These are phyloP conservation scores for Candida jianshihensis DNA, from an alignment of 805 yeast species.

Conservation along the genomic window DNA sequence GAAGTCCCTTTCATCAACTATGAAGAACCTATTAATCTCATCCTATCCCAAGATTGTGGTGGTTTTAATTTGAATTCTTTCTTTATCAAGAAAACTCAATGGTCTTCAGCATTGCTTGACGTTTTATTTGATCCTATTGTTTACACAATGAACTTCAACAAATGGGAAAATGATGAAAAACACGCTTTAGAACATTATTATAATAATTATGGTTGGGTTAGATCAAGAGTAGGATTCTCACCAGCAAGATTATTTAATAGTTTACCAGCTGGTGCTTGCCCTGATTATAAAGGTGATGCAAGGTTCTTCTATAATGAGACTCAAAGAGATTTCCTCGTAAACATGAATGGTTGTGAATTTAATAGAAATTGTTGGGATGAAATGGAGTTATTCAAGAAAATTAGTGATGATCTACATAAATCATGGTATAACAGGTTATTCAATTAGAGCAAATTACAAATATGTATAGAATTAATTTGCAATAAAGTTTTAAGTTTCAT, in stretches of 20 bases:
- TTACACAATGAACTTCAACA: slow-evolving; percentile 34
- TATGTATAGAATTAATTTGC: too few relatives aligned
- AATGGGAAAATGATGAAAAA: slow-evolving; percentile 31
- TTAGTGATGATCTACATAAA: slow-evolving; percentile 27
- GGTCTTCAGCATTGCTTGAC: slow-evolving; percentile 32
- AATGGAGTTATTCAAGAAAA: slow-evolving; percentile 28
- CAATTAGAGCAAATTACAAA: slow-evolving; percentile 1
- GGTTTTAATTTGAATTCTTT: slow-evolving; percentile 36
- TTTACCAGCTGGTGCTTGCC: slow-evolving; percentile 32
- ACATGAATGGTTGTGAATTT: slow-evolving; percentile 33
- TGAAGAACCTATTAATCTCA: slow-evolving; percentile 30
- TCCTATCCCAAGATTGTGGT: slow-evolving; percentile 35
- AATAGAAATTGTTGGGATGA: slow-evolving; percentile 35
- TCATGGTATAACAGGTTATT: slow-evolving; percentile 24
- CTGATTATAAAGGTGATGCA: slow-evolving; percentile 22
- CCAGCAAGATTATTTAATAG: slow-evolving; percentile 33
- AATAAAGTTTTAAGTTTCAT: too few relatives aligned
- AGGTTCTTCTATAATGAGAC: slow-evolving; percentile 30
- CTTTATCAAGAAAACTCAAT: slow-evolving; percentile 29
- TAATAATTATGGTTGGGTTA: slow-evolving; percentile 32
- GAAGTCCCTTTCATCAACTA: slow-evolving; percentile 25
- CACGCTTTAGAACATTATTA: slow-evolving; percentile 33
- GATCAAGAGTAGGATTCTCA: slow-evolving; percentile 32
- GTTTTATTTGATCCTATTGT: slow-evolving; percentile 35
- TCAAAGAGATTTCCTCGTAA: slow-evolving; percentile 31